A percentile compares a stretch with the other conserved stretches of the same genome.
These are phyloP conservation scores for Pseudoscleropodium purum DNA, from an alignment of 225 moss, liverwort and hornwort genomes.

Conservation along the genomic window DNA sequence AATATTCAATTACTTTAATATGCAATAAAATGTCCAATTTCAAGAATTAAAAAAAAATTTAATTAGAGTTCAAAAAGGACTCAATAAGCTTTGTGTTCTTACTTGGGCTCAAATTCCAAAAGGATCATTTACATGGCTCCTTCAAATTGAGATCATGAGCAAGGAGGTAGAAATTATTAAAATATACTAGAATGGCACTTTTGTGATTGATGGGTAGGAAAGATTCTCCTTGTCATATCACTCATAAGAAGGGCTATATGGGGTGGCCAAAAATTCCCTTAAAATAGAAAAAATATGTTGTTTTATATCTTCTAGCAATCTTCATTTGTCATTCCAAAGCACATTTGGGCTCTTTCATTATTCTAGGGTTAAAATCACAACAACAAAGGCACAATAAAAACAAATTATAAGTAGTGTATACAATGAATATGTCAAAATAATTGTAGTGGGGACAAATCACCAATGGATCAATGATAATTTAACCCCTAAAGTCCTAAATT, in stretches of 20 bases:
- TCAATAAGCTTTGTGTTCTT: not conserved
- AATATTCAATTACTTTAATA: not conserved
- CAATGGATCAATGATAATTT: accelerated
- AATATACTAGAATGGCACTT: not conserved
- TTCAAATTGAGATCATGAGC: not conserved
- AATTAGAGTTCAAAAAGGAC: accelerated
- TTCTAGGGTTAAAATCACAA: not conserved
- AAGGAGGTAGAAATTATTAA: not conserved
- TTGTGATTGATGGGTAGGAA: not conserved
- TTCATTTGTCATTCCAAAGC: not conserved
- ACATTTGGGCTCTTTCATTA: not conserved
- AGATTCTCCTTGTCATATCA: not conserved
- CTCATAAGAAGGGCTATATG: not conserved
- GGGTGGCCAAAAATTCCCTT: accelerated
- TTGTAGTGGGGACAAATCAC: not conserved
- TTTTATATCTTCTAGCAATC: not conserved
- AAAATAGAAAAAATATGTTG: accelerated
- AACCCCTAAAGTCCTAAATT: no score
- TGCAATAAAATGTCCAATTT: not conserved
- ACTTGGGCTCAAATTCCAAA: not conserved
- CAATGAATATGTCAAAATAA: not conserved
- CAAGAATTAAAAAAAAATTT: not conserved
- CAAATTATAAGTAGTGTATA: accelerated
- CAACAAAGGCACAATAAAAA: not conserved
- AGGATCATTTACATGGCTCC: not conserved